Percentiles rank a stretch among this genome's conserved stretches.
These are phyloP conservation scores for Daedaleopsis sinensis DNA, from an alignment of 768 basidiomycete genomes.

Conservation along the genomic window DNA sequence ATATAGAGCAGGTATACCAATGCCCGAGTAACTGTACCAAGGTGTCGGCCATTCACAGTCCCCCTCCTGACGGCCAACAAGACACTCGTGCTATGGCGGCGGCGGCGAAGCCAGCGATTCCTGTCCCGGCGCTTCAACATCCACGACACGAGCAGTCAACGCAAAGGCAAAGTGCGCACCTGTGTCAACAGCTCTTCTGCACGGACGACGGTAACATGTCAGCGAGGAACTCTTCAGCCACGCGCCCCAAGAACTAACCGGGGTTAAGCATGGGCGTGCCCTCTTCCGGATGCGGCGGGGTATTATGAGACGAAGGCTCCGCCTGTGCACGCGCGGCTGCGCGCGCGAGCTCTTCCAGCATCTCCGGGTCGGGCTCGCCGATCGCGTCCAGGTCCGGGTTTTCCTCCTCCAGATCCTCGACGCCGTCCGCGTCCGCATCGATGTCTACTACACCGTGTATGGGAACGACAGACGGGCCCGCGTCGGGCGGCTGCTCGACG, in stretches of 20 bases:
- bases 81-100: constrained; percentile 34
- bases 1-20: constrained; percentile 6
- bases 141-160: background rate
- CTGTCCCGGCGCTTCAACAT: constrained; percentile 29
- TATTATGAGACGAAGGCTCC: no score
- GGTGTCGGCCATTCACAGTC: no score
- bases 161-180: constrained; percentile 35
- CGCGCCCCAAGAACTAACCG: constrained; percentile 43
- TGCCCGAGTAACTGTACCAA: no score
- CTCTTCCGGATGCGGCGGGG: constrained; percentile 41
- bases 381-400: constrained; percentile 2
- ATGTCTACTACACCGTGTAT: background rate
- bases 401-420: background rate
- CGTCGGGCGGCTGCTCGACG: constrained; percentile 5
- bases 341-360: background rate
- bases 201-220: background rate
- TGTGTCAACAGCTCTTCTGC: constrained; percentile 66
- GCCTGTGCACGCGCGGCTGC: background rate
- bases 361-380: constrained; percentile 1
- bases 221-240: background rate
- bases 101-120: constrained; percentile 74
- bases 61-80: no score
- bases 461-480: background rate
- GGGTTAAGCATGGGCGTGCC: constrained; percentile 70
- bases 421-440: constrained; percentile 1